A percentile compares a stretch with the other conserved stretches of the same genome.
Evolutionary conservation across 768 basidiomycete species (phyloP).

Genomic region (Butyriboletus loyo): DNA sequence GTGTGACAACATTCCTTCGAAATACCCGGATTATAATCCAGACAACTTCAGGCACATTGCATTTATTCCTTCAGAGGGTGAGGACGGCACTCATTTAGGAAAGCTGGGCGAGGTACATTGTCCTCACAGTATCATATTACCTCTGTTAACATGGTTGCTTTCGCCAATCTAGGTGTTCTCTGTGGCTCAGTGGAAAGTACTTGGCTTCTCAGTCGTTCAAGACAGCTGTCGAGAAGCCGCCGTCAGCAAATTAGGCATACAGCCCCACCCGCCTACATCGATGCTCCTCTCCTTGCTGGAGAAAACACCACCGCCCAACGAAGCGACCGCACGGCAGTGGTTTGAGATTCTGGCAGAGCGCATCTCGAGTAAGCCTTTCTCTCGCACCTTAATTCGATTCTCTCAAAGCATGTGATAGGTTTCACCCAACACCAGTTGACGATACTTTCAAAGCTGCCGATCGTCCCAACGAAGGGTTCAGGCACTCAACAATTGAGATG

Average conservation of each 20-base stretch:
- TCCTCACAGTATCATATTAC: not conserved
- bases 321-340: slow-evolving; percentile 55
- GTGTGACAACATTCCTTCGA: slow-evolving; percentile 62
- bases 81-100: slow-evolving; percentile 51
- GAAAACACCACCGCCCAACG: slow-evolving; percentile 54
- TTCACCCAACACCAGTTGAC: slow-evolving; percentile 57
- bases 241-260: slow-evolving; percentile 61
- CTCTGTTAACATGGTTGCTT: not conserved
- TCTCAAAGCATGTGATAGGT: slow-evolving; percentile 36
- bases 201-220: slow-evolving; percentile 77
- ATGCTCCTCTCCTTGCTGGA: slow-evolving; percentile 58
- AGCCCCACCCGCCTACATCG: slow-evolving; percentile 62
- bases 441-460: slow-evolving; percentile 51
- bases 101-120: slow-evolving; percentile 58
- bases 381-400: not conserved
- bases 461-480: slow-evolving; percentile 60
- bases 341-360: slow-evolving; percentile 68
- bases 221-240: slow-evolving; percentile 50
- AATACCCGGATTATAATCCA: slow-evolving; percentile 61
- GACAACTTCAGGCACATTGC: slow-evolving; percentile 52
- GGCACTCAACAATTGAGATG: slow-evolving; percentile 37
- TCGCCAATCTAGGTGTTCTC: slow-evolving; percentile 57
- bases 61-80: slow-evolving; percentile 75
- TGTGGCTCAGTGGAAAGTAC: slow-evolving; percentile 57
- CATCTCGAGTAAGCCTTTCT: slow-evolving; percentile 47